A percentile compares a stretch with the other conserved stretches of the same genome.
These are phyloP conservation scores for Phoma sp. DNA, from an alignment of 2,329 filamentous ascomycete species.

Conservation along the genomic window DNA sequence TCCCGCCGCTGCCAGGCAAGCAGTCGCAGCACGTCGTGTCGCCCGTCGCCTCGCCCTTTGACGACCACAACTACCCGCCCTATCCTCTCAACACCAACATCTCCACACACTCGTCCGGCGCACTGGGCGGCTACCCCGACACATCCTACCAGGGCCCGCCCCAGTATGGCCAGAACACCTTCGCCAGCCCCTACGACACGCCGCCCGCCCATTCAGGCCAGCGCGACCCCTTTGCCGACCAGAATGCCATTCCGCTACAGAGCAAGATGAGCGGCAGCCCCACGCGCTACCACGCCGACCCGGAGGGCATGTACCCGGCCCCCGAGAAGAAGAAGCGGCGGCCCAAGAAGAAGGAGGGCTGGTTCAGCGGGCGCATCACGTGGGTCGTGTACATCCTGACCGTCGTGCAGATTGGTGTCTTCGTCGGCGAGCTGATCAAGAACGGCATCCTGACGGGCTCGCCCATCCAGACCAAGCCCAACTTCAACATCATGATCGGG, in stretches of 20 bases:
- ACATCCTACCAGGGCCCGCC: constrained; percentile 62
- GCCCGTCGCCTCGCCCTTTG: constrained; percentile 41
- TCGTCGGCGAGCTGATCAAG: constrained; percentile 85
- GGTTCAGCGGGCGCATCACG: constrained; percentile 67
- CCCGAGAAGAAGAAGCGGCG: constrained; percentile 27
- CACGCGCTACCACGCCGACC: constrained; percentile 48
- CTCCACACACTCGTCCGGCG: constrained; percentile 48
- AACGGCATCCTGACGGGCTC: constrained; percentile 81
- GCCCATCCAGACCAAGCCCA: constrained; percentile 78
- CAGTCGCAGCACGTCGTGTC: constrained; percentile 35
- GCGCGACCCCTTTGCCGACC: constrained; percentile 61
- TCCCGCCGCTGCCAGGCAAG: constrained; percentile 40
- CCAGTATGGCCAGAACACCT: constrained; percentile 32
- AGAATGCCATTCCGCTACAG: constrained; percentile 57
- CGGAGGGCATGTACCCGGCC: constrained; percentile 47
- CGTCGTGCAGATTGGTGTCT: constrained; percentile 78
- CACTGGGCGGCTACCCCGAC: constrained; percentile 62
- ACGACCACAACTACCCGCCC: constrained; percentile 55
- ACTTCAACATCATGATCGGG: constrained; percentile 97
- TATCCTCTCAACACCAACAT: constrained; percentile 46
- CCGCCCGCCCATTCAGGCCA: constrained; percentile 52
- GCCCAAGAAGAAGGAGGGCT: constrained; percentile 55
- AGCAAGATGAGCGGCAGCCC: constrained; percentile 46
- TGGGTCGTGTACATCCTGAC: constrained; percentile 86
- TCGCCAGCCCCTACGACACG: constrained; percentile 43